phyloP scores from a whole-genome alignment of 139 green algal genomes.

The Auxenochlorella protothecoides region DNA sequence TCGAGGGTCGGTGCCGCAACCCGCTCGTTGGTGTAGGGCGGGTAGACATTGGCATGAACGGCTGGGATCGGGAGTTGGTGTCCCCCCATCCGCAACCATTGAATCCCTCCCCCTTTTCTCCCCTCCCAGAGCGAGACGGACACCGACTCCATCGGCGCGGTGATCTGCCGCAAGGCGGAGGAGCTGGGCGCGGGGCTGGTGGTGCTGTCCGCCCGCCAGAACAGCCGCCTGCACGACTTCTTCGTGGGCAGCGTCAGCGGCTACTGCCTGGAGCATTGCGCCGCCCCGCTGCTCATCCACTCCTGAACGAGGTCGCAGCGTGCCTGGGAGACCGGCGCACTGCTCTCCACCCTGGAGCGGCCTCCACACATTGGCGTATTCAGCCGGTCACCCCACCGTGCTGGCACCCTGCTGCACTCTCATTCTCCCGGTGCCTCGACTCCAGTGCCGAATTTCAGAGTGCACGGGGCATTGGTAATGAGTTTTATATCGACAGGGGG shows the following conservation, averaged over 20 bases:
- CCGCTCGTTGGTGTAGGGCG: no score
- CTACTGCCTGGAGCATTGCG: conserved; percentile 24
- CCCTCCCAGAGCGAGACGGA: conserved; percentile 39
- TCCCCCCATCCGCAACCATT: background rate
- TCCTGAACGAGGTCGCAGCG: background rate
- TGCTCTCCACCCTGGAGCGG: no score
- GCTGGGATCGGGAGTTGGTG: background rate
- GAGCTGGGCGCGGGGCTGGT: conserved; percentile 40
- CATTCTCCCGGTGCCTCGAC: no score
- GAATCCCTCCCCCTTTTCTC: background rate
- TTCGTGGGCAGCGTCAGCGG: conserved; percentile 49
- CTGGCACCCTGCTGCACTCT: no score
- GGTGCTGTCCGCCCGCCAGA: conserved; percentile 44
- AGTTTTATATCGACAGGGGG: no score
- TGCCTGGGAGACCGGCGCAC: no score
- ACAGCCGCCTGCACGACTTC: conserved; percentile 37
- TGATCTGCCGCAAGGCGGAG: conserved; percentile 52
- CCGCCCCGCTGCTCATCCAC: conserved; percentile 11
- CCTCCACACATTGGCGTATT: no score
- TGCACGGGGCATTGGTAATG: no score
- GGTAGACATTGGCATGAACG: background rate
- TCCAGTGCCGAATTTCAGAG: no score
- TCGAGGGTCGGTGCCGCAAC: no score
- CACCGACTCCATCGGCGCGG: conserved; percentile 48
- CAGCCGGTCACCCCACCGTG: no score